Base-by-base conservation (phyloP, 2,329 filamentous ascomycete genomes). In the Colletotrichum gigasporum region DNA sequence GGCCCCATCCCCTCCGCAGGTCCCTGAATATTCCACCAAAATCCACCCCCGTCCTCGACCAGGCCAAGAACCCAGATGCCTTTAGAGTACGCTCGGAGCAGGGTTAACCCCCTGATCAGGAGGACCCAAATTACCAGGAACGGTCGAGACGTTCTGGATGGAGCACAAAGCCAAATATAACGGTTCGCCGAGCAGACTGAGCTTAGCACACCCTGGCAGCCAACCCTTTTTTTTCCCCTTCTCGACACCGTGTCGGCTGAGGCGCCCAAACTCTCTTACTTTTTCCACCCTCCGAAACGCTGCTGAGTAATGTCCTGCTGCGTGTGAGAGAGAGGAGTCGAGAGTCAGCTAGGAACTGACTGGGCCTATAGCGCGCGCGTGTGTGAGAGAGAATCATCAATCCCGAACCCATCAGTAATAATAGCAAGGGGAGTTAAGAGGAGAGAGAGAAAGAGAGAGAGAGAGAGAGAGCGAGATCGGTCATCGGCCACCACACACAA, bases 221-320 rank as follows among this genome's bases (percentile, higher is more conserved):
- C 20, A 28, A 16, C 41, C 41, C 41, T 56, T 35, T 16, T 22
- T 44, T 34, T 34, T 12, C 32, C 14, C 30, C 30, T 39, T 24
- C 53, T 56, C 53, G 41, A 56, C 53, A 56, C 41, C 53, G 53
- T n/a, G n/a, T 56, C 39, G 41, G 41, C 53, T 47, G 41, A 45
- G 47, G n/a, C n/a, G n/a, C n/a, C 28, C 30, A 22, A 7, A 12
- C 14, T n/a, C 12, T 39, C 32, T n/a, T n/a, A n/a, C n/a, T n/a
- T n/a, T n/a, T n/a, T n/a, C n/a, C n/a, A n/a, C 18, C 28, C 30
- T 37, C 18, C 26, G 39, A 55, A 45, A 53, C 24, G 20, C 4
- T 16, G 20, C 4, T 16, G 11, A 28, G 34, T 28, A 22, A 56
- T 47, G 53, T 18, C 10, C 1, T 45, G 28, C 14, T 39, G 34